These are phyloP conservation scores for Nicotiana noctiflora DNA, from an alignment of 257 asterid species.

Conservation along the genomic window DNA sequence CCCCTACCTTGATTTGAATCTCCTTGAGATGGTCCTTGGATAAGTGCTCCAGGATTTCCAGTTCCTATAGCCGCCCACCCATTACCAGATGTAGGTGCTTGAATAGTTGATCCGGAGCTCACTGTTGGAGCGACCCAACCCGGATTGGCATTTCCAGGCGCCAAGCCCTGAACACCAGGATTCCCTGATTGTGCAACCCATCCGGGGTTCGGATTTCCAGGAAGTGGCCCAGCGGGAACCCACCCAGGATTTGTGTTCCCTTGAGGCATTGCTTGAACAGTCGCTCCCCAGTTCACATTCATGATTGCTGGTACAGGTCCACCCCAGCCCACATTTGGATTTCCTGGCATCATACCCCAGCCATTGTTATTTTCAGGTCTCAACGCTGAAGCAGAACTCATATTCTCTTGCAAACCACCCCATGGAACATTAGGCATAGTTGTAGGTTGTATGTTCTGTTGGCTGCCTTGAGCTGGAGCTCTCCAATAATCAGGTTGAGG, in stretches of 20 bases:
- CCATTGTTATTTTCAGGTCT: slow-evolving; percentile 51
- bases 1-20: slow-evolving; percentile 57
- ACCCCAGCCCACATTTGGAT: slow-evolving; percentile 62
- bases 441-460: slow-evolving; percentile 48
- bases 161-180: slow-evolving; percentile 39
- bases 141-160: slow-evolving; percentile 20
- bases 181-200: slow-evolving; percentile 46
- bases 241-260: slow-evolving; percentile 46
- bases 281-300: slow-evolving; percentile 51
- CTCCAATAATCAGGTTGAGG: slow-evolving; percentile 63
- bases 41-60: slow-evolving; percentile 34
- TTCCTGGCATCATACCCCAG: slow-evolving; percentile 56
- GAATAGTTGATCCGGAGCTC: slow-evolving; percentile 34
- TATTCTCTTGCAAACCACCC: slow-evolving; percentile 43
- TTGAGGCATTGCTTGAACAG: slow-evolving; percentile 41
- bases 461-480: slow-evolving; percentile 43
- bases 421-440: slow-evolving; percentile 41
- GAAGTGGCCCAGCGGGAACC: slow-evolving; percentile 40
- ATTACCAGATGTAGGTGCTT: slow-evolving; percentile 23
- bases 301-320: slow-evolving; percentile 36
- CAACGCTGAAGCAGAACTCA: slow-evolving; percentile 24
- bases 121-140: slow-evolving; percentile 48
- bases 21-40: slow-evolving; percentile 37
- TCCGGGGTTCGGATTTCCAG: slow-evolving; percentile 39
- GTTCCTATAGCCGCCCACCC: slow-evolving; percentile 28